Conservation (phyloP, 371 early-diverging fungal genomes). For the Lichtheimia ornata region DNA sequence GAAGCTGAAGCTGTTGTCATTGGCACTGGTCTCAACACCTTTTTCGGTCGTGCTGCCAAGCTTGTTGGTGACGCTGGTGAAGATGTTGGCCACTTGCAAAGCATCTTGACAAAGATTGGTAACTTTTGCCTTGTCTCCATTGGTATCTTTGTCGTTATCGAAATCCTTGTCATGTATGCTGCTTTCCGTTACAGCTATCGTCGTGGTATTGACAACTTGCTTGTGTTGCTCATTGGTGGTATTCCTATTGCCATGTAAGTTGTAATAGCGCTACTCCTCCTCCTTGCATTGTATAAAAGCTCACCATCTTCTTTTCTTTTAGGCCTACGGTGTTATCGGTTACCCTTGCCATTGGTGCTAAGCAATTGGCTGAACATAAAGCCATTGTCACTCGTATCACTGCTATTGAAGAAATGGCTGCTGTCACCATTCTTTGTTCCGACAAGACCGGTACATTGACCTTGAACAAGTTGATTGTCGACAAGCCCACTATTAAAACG, state of each 20-base stretch:
- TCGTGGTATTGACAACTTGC: conserved; percentile 71
- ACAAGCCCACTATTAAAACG: conserved; percentile 62
- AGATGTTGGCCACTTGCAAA: conserved; percentile 89
- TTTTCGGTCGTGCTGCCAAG: conserved; percentile 88
- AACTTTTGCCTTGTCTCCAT: conserved; percentile 80
- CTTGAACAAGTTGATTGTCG: conserved; percentile 87
- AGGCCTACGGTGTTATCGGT: conserved; percentile 84
- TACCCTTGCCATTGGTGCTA: conserved; percentile 92
- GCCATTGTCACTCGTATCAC: conserved; percentile 90
- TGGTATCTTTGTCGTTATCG: conserved; percentile 71
- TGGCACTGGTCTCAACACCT: conserved; percentile 84
- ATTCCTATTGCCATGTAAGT: conserved; percentile 77
- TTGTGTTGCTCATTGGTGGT: conserved; percentile 79
- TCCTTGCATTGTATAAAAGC: too few relatives aligned
- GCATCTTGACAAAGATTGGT: conserved; percentile 88
- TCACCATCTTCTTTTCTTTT: not conserved
- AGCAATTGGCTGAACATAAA: conserved; percentile 90
- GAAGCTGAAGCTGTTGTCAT: conserved; percentile 88
- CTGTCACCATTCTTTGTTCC: conserved; percentile 92
- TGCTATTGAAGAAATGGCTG: conserved; percentile 92
- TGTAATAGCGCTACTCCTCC: too few relatives aligned
- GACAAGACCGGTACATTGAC: conserved; percentile 98
- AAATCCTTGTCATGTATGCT: conserved; percentile 83
- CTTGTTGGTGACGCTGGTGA: conserved; percentile 78
- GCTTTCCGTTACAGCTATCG: conserved; percentile 73